Conservation (phyloP, 192 early-diverging fungal species). For the Oehlia diaphana region DNA sequence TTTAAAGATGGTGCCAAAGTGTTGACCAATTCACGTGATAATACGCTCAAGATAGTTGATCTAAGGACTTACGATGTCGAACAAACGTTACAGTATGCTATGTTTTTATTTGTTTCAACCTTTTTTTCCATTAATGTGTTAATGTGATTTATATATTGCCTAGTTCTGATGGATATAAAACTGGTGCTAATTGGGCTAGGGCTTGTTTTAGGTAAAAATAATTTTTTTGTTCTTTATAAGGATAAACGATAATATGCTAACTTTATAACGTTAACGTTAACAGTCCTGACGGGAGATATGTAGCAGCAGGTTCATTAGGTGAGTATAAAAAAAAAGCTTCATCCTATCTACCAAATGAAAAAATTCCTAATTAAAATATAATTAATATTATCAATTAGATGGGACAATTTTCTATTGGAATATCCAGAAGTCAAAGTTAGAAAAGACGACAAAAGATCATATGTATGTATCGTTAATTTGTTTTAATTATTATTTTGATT, state of each 20-base stretch:
- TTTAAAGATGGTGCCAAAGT: slow-evolving; percentile 65
- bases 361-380: not conserved
- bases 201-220: slow-evolving; percentile 67
- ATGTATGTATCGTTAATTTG: slow-evolving; percentile 42
- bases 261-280: slow-evolving; percentile 3
- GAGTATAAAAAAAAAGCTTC: slow-evolving; percentile 18
- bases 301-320: slow-evolving; percentile 75
- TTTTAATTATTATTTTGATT: not conserved
- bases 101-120: not conserved
- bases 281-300: slow-evolving; percentile 85
- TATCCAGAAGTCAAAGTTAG: slow-evolving; percentile 59
- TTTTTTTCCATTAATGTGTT: not conserved
- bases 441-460: slow-evolving; percentile 70
- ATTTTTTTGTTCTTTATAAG: not conserved
- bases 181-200: slow-evolving; percentile 86
- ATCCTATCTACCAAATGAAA: not conserved
- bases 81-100: slow-evolving; percentile 58
- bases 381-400: slow-evolving; percentile 41
- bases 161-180: slow-evolving; percentile 75
- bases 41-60: slow-evolving; percentile 86
- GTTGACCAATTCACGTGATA: slow-evolving; percentile 93
- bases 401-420: slow-evolving; percentile 86
- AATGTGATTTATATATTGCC: not conserved
- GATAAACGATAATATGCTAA: not conserved
- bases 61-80: slow-evolving; percentile 72